Evolutionary conservation across 2,329 filamentous ascomycete species (phyloP), one percentile per base, ranked within the genome.

Genomic region (Colletotrichum destructivum): DNA sequence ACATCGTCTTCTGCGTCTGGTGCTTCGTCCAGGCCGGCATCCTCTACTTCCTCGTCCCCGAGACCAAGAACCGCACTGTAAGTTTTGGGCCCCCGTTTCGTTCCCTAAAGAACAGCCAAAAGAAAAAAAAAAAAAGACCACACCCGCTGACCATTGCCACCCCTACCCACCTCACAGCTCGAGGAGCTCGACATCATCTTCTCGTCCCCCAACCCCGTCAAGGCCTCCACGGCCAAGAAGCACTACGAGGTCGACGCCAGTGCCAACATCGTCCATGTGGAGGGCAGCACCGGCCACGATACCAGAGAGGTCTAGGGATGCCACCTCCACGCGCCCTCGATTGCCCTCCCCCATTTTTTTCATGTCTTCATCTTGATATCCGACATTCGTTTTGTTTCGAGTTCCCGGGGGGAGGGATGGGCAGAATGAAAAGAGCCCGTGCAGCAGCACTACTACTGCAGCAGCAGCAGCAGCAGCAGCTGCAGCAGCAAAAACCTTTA

Each of bases 1-100:
- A 89, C 75, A 88, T 89, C 64, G 79, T 87, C 40, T 88, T 88
- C 75, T 83, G 80, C 16, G 62, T 81, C 51, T 86, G 84, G 84
- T 83, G 82, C 72, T 78, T 80, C 5, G 75, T 84, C 64, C 83
- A 85, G 75, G 75, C 82, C 4, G 21, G 72, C 13, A 76, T 84
- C 4, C 82, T 88, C 2, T 89, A 84, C 76, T 83, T 88, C 73
- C 79, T 88, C 13, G 84, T 86, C n/a, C 85, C 85, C 0, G 86
- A 88, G 76, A 88, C 85, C 8, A 85, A 84, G 75, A 82, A 84
- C 57, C 82, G 86, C 63, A 87, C 85, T 49, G 71, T 73, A 26
- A 72, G 78, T 80, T 21, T 1, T 12, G 11, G 23, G 40, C 31
- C 52, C n/a, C 21, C 23, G 11, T 44, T 5, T 26, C 21, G 42